Conservation (phyloP, 2,329 filamentous ascomycete genomes). For the Chaetoscypha palmicola region DNA sequence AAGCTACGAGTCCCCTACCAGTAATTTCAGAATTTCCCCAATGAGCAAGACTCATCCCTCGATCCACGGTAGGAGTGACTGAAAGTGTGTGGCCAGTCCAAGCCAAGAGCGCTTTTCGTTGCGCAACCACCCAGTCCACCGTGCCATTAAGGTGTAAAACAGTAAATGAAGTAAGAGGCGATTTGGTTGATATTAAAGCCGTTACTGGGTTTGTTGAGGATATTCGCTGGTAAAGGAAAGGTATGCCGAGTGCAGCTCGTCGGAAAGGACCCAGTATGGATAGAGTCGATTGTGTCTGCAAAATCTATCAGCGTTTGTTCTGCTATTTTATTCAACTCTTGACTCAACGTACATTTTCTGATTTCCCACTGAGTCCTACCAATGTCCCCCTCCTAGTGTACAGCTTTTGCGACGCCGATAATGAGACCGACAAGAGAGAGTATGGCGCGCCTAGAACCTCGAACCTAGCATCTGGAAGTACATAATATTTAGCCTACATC, state of each 20-base stretch:
- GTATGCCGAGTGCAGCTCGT: slow-evolving; percentile 74
- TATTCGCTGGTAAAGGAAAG: slow-evolving; percentile 90
- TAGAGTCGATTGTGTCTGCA: slow-evolving; percentile 77
- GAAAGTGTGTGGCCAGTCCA: slow-evolving; percentile 89
- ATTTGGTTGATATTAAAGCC: slow-evolving; percentile 81
- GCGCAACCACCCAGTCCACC: slow-evolving; percentile 89
- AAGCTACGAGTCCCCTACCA: slow-evolving; percentile 76
- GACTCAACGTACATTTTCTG: slow-evolving; percentile 86
- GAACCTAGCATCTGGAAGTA: slow-evolving; percentile 81
- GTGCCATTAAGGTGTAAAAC: slow-evolving; percentile 87
- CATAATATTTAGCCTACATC: no score
- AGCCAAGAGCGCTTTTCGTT: slow-evolving; percentile 81
- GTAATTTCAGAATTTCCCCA: slow-evolving; percentile 90
- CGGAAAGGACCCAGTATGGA: slow-evolving; percentile 79
- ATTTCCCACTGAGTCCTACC: slow-evolving; percentile 81
- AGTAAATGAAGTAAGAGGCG: slow-evolving; percentile 77
- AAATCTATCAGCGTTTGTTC: slow-evolving; percentile 10
- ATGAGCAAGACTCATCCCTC: slow-evolving; percentile 68
- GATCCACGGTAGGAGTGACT: slow-evolving; percentile 68
- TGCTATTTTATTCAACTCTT: no score
- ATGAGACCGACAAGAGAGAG: slow-evolving; percentile 85
- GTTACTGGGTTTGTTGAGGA: slow-evolving; percentile 83
- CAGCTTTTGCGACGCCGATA: slow-evolving; percentile 88
- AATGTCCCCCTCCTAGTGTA: slow-evolving; percentile 89
- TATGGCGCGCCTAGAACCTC: slow-evolving; percentile 88